Percentiles rank a stretch among this genome's conserved stretches.
These are phyloP conservation scores for Arthroderma uncinatum DNA, from an alignment of 2,329 filamentous ascomycete genomes.

Conservation along the genomic window DNA sequence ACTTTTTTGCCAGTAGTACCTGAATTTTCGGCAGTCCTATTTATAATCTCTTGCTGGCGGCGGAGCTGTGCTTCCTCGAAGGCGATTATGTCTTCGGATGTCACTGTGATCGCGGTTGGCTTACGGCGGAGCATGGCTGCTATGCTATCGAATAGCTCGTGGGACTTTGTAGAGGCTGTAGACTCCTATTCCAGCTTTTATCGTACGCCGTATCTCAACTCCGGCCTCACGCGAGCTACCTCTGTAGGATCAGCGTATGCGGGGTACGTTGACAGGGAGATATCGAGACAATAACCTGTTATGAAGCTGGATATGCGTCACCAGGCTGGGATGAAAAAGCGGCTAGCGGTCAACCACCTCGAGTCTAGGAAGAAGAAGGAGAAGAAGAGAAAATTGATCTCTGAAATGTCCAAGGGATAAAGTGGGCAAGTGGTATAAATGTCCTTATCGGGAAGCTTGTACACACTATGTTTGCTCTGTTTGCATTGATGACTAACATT, in stretches of 20 bases:
- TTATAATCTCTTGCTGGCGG: conserved; percentile 14
- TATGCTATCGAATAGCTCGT: not conserved
- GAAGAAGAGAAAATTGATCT: not conserved
- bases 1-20: not conserved
- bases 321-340: too few relatives aligned
- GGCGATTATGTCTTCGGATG: conserved; percentile 37
- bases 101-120: conserved; percentile 41
- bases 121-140: conserved; percentile 40
- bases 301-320: not conserved
- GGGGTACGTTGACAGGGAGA: not conserved
- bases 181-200: too few relatives aligned
- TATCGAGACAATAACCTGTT: not conserved
- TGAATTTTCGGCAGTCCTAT: conserved; percentile 9
- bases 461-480: not conserved
- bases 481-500: not conserved
- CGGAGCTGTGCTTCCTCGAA: conserved; percentile 35
- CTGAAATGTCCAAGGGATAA: too few relatives aligned
- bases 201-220: not conserved
- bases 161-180: too few relatives aligned
- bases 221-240: not conserved
- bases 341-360: too few relatives aligned
- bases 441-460: not conserved
- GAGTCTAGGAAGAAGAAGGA: not conserved
- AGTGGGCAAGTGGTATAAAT: not conserved
- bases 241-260: not conserved